Evolutionary conservation across 352 stramenopile genomes (phyloP), one percentile per base, ranked within the genome.

Genomic region (Saprolegnia parasitica): DNA sequence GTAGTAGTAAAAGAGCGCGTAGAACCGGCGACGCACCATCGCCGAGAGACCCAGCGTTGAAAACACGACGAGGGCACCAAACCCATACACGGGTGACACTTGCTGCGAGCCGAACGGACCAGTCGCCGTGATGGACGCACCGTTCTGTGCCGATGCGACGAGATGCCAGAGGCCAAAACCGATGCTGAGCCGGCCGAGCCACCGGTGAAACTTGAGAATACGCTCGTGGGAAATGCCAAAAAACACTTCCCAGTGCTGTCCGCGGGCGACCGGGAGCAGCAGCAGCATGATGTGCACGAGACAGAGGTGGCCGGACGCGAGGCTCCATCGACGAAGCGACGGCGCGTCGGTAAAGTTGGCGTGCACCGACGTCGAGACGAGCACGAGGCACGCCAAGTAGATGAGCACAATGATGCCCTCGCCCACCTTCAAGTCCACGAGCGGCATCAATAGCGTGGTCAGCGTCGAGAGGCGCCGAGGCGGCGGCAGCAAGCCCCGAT

Each of bases 121-220:
- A 0, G 74, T 77, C 15, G 72, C 60, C 6, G 73, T 79, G 32
- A 84, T 46, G 26, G 72, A 68, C 6, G 78, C 77, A 18, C 71
- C 57, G 13, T 88, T 74, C 4, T 84, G 45, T 10, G 72, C 76
- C 0, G 75, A 80, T 54, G 81, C 56, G 5, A 90, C 65, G 35
- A 91, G 60, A 72, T 93, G 85, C 6, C 90, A 68, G 39, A 90
- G 64, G 35, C 83, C 75, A 6, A 80, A 79, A 18, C 89, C 52
- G 16, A 76, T 84, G 70, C 89, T 76, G 32, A 76, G 57, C 56
- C 90, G 64, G 5, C 83, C 86, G 24, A 93, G 75, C 86, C 86
- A 93, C 65, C 86, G 86, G 71, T 93, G 86, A 56, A 91, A 91
- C 77, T 91, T 91, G 74, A 91, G 68, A 26, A 93, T 89, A 20